phyloP scores from a whole-genome alignment of 2,329 filamentous ascomycete genomes.

The Penicillium sp. region DNA sequence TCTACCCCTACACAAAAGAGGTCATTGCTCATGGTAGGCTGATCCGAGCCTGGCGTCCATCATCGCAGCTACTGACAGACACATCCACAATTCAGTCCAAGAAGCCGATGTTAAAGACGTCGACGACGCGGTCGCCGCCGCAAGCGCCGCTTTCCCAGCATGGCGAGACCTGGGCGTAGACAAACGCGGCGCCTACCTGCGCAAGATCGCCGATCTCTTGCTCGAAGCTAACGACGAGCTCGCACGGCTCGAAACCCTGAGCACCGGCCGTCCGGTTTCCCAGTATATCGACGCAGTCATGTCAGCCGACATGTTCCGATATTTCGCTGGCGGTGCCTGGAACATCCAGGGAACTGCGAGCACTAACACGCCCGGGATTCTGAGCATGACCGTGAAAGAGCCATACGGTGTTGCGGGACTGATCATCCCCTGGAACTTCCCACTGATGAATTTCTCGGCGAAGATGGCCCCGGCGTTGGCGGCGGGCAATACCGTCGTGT shows the following conservation, averaged over 20 bases:
- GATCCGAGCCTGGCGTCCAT: neutral
- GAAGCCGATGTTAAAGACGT: slow-evolving; percentile 35
- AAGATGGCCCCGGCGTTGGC: slow-evolving; percentile 62
- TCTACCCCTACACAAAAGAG: slow-evolving; percentile 32
- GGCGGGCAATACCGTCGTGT: slow-evolving; percentile 58
- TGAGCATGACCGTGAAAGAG: slow-evolving; percentile 41
- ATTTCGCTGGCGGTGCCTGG: slow-evolving; percentile 32
- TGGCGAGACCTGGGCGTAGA: slow-evolving; percentile 39
- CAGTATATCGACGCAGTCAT: slow-evolving; percentile 24
- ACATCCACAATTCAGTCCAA: slow-evolving; percentile 22
- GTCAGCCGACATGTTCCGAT: slow-evolving; percentile 25
- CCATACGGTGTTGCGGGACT: slow-evolving; percentile 56
- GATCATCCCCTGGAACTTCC: slow-evolving; percentile 61
- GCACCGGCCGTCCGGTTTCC: slow-evolving; percentile 37
- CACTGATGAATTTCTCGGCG: slow-evolving; percentile 46
- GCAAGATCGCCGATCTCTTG: slow-evolving; percentile 34
- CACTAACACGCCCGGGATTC: slow-evolving; percentile 28
- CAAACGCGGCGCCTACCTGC: slow-evolving; percentile 33
- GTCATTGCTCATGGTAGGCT: slow-evolving; percentile 27
- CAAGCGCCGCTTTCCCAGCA: slow-evolving; percentile 37
- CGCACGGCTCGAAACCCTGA: slow-evolving; percentile 36
- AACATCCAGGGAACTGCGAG: slow-evolving; percentile 31
- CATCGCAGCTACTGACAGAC: neutral
- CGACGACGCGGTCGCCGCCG: slow-evolving; percentile 38
- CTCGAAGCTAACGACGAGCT: slow-evolving; percentile 30